These are phyloP conservation scores for Gentiana dahurica DNA, from an alignment of 257 asterid species.

Conservation along the genomic window DNA sequence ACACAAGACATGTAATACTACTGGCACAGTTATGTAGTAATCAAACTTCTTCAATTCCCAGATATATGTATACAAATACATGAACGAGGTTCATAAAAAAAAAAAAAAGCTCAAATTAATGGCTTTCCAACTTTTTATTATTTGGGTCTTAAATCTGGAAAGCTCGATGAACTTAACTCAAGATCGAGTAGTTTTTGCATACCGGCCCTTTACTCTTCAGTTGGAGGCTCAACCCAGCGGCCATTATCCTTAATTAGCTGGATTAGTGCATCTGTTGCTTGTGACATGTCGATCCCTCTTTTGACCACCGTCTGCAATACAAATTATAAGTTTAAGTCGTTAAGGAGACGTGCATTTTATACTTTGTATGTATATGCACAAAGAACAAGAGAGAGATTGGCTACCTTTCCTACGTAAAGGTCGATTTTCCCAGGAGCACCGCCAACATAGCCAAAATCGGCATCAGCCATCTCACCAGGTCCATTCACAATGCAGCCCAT, in stretches of 20 bases:
- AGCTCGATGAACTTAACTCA: too few species aligned
- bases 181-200: too few species aligned
- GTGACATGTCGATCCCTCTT: slow-evolving; percentile 62
- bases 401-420: slow-evolving; percentile 96
- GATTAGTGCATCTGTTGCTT: slow-evolving; percentile 75
- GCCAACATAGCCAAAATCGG: slow-evolving; percentile 97
- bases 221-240: slow-evolving; percentile 79
- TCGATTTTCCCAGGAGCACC: slow-evolving; percentile 99
- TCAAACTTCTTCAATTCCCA: too few species aligned
- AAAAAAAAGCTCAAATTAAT: too few species aligned
- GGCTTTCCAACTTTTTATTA: too few species aligned
- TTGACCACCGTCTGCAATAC: slow-evolving; percentile 55
- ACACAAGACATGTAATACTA: too few species aligned
- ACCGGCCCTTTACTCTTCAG: slow-evolving; percentile 32
- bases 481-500: slow-evolving; percentile 99
- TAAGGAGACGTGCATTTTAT: too few species aligned
- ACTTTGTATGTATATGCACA: neutral
- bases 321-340: neutral
- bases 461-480: slow-evolving; percentile 99
- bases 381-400: neutral
- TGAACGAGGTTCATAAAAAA: too few species aligned
- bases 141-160: too few species aligned
- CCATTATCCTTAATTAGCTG: slow-evolving; percentile 73
- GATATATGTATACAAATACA: too few species aligned
- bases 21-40: too few species aligned